Evolutionary conservation across 1,284 basidiomycete genomes (phyloP), one percentile per base, ranked within the genome.

Genomic region (Melanopsichium pennsylvanicum): DNA sequence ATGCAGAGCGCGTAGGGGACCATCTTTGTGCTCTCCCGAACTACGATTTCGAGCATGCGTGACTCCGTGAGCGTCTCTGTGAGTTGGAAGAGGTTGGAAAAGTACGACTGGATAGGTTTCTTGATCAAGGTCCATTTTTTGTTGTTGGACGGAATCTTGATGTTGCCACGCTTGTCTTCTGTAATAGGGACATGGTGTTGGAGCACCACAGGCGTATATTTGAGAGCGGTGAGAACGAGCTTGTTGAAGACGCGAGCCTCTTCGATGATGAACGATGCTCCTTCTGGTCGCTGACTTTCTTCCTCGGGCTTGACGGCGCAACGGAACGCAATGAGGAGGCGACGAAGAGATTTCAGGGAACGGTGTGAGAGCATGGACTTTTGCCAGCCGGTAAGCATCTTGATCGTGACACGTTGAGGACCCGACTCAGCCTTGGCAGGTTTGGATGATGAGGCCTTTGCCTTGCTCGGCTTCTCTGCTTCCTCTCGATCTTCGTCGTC

Each of bases 131-230:
- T 83, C 19, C 81, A 83, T 51, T 80, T 80, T 45, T 82, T 82
- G 58, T 73, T 76, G 60, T 81, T 75, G 11, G 82, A 74, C 7
- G 76, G 75, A 11, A 91, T 85, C 4, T 87, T 75, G 70, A 72
- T 66, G 46, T 70, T 66, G 41, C 72, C 70, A 4, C 52, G 47
- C 40, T 68, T 62, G 39, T 59, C 57, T 38, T 69, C 88, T 83
- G 93, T 94, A 83, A 88, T 92, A 0, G 95, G 94, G 33, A 91
- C 85, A 78, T 97, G 93, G 75, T 94, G 88, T 52, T 87, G 85
- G 11, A 98, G 86, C 2, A 97, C 87, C 29, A 97, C 86, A 0
- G 95, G 95, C 0, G 93, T 93, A 83, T 92, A 98, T 79, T 88
- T 88, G 44, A 99, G 85, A 0, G 93, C 84, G 2, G 94, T 96